These are phyloP conservation scores for Oryza glumipatula DNA, from an alignment of 176 grass and related monocot species.

Conservation along the genomic window DNA sequence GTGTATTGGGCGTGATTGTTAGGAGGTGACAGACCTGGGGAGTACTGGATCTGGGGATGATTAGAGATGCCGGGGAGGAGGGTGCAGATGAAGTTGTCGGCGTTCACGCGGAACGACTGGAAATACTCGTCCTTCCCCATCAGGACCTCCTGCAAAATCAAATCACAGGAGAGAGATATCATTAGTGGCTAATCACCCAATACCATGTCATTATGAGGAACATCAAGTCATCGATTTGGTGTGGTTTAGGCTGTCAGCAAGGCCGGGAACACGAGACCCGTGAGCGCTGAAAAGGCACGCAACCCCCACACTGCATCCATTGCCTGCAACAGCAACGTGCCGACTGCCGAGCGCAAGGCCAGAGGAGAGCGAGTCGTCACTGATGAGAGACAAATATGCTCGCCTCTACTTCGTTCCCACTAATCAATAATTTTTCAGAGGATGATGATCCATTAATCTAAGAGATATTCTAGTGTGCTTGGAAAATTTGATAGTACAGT, in stretches of 20 bases:
- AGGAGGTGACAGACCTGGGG: conserved; percentile 46
- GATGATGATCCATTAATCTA: neutral
- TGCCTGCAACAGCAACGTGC: conserved; percentile 1
- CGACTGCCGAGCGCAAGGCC: neutral
- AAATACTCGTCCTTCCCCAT: conserved; percentile 95
- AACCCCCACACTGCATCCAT: neutral
- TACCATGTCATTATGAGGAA: neutral
- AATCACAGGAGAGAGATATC: neutral
- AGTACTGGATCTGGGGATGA: conserved; percentile 86
- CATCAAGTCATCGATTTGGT: neutral
- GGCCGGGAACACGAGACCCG: conserved; percentile 4
- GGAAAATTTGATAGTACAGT: neutral
- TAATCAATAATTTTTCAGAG: conserved; percentile 3
- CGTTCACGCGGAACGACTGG: conserved; percentile 72
- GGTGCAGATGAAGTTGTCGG: conserved; percentile 92
- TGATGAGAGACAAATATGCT: conserved; percentile 30
- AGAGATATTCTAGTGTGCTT: no score
- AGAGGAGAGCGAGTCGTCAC: neutral
- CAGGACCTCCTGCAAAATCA: conserved; percentile 66
- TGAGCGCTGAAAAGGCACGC: conserved; percentile 6
- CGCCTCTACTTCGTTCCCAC: conserved; percentile 12
- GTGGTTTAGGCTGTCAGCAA: neutral
- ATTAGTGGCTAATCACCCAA: neutral
- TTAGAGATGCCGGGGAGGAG: conserved; percentile 85
- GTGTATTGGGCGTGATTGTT: neutral